Evolutionary conservation across 2,329 filamentous ascomycete genomes (phyloP), one percentile per base, ranked within the genome.

Genomic region (Paecilomyces sp.): DNA sequence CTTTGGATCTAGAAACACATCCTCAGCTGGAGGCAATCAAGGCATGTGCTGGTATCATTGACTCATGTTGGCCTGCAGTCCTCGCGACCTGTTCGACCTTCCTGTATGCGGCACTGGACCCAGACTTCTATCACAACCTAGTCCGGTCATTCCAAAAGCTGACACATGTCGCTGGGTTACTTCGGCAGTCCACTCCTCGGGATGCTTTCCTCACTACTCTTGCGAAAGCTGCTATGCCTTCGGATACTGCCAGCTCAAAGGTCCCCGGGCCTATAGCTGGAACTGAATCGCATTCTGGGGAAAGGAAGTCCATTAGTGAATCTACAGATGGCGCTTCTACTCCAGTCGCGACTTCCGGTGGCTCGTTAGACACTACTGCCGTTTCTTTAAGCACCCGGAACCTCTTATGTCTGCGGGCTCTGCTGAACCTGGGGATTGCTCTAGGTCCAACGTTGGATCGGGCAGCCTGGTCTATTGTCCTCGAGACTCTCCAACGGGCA

Each of bases 61-160:
- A 95, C 3, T 84, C 90, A 65, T 97, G 93, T 72, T 99, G 94
- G 94, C 94, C 94, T 54, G 94, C 94, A 12, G 88, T 97, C 47
- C 83, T 99, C 55, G 93, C 94, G 1, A 94, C 92, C 1, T 97
- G 92, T 67, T 99, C 94, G 0, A 97, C 93, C 0, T 99, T 97
- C 70, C 78, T 99, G 18, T 95, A 96, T 70, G 91, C 94, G 31
- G 87, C 93, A 0, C 79, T 99, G 3, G 94, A 99, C 71, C 89
- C 91, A 1, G 92, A 97, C 57, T 97, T 94, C 67, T 99, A 97
- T 68, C 92, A 97, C 65, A 86, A 88, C 9, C 80, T 99, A 1
- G 93, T 99, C 25, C 85, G 94, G 65, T 90, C 93, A 0, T 96
- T 97, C 66, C 94, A 99, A 68, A 92, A 95, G 64, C 90, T 99